Conservation (phyloP, 306 rosid genomes). For the Alnus rubra region DNA sequence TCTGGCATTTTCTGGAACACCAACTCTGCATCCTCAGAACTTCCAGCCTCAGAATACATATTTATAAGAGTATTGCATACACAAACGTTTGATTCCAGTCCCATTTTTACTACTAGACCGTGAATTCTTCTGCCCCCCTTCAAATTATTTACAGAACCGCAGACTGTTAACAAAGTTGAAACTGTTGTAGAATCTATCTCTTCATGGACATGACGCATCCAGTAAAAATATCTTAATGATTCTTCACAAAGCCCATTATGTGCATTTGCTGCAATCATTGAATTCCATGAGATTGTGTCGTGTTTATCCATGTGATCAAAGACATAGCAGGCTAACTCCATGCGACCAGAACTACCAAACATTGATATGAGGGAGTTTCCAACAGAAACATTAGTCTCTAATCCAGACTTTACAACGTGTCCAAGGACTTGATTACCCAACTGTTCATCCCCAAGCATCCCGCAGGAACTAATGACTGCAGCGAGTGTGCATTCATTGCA, state of each 20-base stretch:
- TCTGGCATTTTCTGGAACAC: constrained; percentile 68
- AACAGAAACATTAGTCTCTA: constrained; percentile 62
- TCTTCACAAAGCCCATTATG: constrained; percentile 59
- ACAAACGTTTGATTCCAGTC: constrained; percentile 63
- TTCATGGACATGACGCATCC: constrained; percentile 52
- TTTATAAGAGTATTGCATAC: constrained; percentile 73
- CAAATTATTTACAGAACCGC: constrained; percentile 57
- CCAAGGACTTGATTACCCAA: constrained; percentile 76
- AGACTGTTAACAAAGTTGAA: constrained; percentile 59
- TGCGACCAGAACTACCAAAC: constrained; percentile 60
- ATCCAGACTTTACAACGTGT: constrained; percentile 61
- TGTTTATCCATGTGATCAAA: constrained; percentile 67
- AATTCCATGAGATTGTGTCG: constrained; percentile 92
- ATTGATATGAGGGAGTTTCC: constrained; percentile 75
- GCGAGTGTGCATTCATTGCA: constrained; percentile 74
- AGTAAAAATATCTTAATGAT: constrained; percentile 51
- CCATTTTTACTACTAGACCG: constrained; percentile 61
- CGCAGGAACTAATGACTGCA: constrained; percentile 67
- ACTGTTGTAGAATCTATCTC: constrained; percentile 59
- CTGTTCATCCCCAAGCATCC: constrained; percentile 56
- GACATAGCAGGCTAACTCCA: constrained; percentile 60
- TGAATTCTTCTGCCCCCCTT: constrained; percentile 87
- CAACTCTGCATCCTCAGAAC: constrained; percentile 56
- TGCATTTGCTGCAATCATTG: constrained; percentile 70
- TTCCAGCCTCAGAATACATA: constrained; percentile 80